Conservation (phyloP, 805 yeast species). For the Candida andamanensis region DNA sequence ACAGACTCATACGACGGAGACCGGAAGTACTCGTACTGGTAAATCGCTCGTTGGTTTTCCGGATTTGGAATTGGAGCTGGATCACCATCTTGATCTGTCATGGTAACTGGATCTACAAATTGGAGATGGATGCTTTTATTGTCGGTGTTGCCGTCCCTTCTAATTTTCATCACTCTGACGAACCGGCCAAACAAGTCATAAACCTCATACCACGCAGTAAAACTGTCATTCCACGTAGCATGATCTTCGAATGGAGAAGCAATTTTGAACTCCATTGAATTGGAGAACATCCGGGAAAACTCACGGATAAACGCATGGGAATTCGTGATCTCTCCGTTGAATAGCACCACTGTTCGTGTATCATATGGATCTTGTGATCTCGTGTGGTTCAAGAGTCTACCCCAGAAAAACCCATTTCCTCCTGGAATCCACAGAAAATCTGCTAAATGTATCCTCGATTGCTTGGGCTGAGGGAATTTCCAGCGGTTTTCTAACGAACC, state of each 20-base stretch:
- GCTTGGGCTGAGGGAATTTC: slow-evolving; percentile 20
- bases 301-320: slow-evolving; percentile 2
- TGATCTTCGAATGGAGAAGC: slow-evolving; percentile 19
- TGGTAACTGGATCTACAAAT: slow-evolving; percentile 26
- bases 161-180: slow-evolving; percentile 19
- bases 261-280: slow-evolving; percentile 19
- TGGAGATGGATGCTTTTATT: slow-evolving; percentile 9
- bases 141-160: slow-evolving; percentile 18
- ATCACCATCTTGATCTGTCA: slow-evolving; percentile 29
- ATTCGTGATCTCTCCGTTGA: slow-evolving; percentile 3
- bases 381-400: slow-evolving; percentile 7
- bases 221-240: slow-evolving; percentile 25
- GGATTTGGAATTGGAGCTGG: slow-evolving; percentile 11
- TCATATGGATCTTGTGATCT: slow-evolving; percentile 5
- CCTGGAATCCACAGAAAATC: slow-evolving; percentile 22
- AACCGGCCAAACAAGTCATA: slow-evolving; percentile 31
- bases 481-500: slow-evolving; percentile 3
- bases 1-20: background rate
- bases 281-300: slow-evolving; percentile 18
- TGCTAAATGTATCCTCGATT: slow-evolving; percentile 21
- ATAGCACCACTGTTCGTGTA: slow-evolving; percentile 8
- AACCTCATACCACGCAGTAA: slow-evolving; percentile 32
- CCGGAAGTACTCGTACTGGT: slow-evolving; percentile 4
- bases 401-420: slow-evolving; percentile 31
- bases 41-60: background rate